Evolutionary conservation across 352 stramenopile species (phyloP), one percentile per base, ranked within the genome.

Genomic region (Globisporangium takayamanum): DNA sequence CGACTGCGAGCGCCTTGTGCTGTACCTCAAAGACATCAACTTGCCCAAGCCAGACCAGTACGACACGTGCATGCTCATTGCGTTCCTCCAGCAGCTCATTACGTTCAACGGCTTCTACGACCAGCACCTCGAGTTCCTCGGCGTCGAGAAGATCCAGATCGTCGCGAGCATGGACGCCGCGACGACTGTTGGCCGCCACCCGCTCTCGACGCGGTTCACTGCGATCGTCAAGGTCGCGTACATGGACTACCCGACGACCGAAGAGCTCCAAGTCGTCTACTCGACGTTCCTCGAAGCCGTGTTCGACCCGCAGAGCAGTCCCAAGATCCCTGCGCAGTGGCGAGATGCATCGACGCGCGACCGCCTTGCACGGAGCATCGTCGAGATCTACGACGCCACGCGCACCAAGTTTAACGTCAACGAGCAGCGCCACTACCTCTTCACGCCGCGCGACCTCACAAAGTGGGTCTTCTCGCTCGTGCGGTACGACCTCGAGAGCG

Each of bases 21-120:
- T 98, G 1, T 98, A 98, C 67, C 74, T 98, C 26, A 98, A 98
- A 67, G 94, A 98, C 59, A 98, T 98, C 64, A 98, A 98, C 61
- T 67, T 98, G 51, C 91, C 95, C 5, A 96, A 95, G 45, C 93
- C 93, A 0, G 95, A 98, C 59, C 81, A 93, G 67, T 98, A 98
- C 68, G 88, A 97, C 61, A 98, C 95, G 47, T 98, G 94, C 68
- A 97, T 97, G 87, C 78, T 98, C 22, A 97, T 98, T 28, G 92
- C 94, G 5, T 98, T 98, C 67, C 72, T 98, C 3, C 95, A 98
- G 69, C 94, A 98, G 67, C 66, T 98, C 22, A 74, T 98, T 56
- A 98, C 94, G 0, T 97, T 97, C 63, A 84, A 93, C 25, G 95
- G 95, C n/a, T 98, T 98, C 62, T 98, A 98, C 72, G 89, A 98